Conservation (phyloP, 495 filamentous ascomycete species). For the Neurospora sp. region DNA sequence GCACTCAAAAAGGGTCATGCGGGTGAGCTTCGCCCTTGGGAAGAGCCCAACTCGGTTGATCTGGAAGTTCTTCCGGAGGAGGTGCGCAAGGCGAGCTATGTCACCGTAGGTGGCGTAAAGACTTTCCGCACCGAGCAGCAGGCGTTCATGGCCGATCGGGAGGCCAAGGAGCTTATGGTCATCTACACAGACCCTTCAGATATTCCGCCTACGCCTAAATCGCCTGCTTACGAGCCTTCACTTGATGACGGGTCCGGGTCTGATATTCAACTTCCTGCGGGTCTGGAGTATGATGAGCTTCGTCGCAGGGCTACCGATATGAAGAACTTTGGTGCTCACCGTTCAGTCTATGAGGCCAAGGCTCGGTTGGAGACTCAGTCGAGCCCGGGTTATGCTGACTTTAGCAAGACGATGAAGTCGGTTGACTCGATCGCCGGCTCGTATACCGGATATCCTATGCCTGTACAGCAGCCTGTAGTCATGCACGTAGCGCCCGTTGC, state of each 20-base stretch:
- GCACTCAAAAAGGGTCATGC: slow-evolving; percentile 58
- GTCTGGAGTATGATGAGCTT: slow-evolving; percentile 21
- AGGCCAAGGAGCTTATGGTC: slow-evolving; percentile 71
- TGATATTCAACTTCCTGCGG: slow-evolving; percentile 9
- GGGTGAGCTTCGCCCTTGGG: slow-evolving; percentile 43
- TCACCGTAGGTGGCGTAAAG: slow-evolving; percentile 53
- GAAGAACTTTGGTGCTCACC: slow-evolving; percentile 5
- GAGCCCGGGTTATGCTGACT: slow-evolving; percentile 16
- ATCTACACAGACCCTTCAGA: slow-evolving; percentile 65
- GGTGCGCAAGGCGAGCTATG: slow-evolving; percentile 44
- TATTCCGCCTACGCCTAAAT: slow-evolving; percentile 67
- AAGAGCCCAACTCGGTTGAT: slow-evolving; percentile 38
- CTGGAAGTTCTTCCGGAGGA: slow-evolving; percentile 40
- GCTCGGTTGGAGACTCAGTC: slow-evolving; percentile 9
- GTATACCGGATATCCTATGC: slow-evolving; percentile 4
- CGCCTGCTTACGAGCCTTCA: slow-evolving; percentile 41
- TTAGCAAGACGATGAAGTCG: slow-evolving; percentile 11
- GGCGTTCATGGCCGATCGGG: slow-evolving; percentile 56
- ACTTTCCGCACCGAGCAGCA: slow-evolving; percentile 54
- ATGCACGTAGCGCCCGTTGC: neutral
- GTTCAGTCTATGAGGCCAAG: slow-evolving; percentile 10
- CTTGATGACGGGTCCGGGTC: slow-evolving; percentile 2
- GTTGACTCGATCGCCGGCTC: slow-evolving; percentile 11
- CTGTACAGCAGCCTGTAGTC: neutral
- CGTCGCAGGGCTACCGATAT: slow-evolving; percentile 15